Conservation (phyloP, 1,284 basidiomycete species). For the Marasmius tenuissimus region DNA sequence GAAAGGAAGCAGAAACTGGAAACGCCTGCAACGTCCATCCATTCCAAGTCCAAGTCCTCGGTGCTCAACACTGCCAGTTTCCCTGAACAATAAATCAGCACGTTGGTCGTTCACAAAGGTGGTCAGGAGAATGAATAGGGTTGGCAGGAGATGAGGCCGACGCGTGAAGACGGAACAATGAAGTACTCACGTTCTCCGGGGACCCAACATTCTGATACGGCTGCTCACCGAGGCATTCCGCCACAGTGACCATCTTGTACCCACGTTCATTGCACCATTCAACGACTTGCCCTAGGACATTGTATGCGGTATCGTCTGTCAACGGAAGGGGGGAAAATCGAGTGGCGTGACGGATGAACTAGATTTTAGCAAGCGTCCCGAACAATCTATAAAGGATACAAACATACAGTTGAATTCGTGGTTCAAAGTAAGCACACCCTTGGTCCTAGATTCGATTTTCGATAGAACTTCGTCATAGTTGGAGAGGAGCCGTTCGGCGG, state of each 20-base stretch:
- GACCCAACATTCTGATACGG: background rate
- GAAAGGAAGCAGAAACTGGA: too few relatives aligned
- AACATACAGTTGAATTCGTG: background rate
- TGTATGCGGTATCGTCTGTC: background rate
- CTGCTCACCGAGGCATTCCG: background rate
- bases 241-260: background rate
- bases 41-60: too few relatives aligned
- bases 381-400: background rate
- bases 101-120: background rate
- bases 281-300: background rate
- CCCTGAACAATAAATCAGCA: background rate
- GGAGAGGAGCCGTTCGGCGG: background rate
- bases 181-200: background rate
- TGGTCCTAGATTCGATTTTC: too few relatives aligned
- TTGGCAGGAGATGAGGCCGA: too few relatives aligned
- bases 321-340: background rate
- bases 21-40: too few relatives aligned
- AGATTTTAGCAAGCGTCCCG: background rate
- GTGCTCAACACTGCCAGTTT: background rate
- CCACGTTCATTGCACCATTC: background rate
- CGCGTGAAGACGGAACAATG: background rate
- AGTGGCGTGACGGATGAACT: background rate
- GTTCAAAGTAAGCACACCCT: background rate
- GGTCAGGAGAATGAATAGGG: too few relatives aligned
- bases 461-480: too few relatives aligned